Base-by-base conservation (phyloP, 2,329 filamentous ascomycete species). In the Phaeophleospora eucalypticola region DNA sequence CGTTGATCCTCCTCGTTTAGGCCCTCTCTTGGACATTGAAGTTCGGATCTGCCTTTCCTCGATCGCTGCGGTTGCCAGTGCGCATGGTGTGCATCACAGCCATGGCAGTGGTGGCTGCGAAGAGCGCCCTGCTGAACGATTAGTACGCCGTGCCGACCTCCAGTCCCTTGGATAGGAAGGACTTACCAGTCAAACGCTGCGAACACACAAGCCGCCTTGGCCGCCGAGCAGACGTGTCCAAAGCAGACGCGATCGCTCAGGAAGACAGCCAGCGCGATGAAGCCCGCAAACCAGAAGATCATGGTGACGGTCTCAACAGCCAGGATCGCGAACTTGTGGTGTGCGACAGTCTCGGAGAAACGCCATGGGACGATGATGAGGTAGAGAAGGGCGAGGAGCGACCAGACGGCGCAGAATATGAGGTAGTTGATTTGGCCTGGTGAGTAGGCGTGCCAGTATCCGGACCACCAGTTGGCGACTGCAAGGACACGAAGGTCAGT, bases 251-350 rank as follows among this genome's bases (percentile, higher is more conserved):
- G 71, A 14, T 78, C 74, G 43, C 79, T 78, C 47, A 89, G 68
- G 45, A 75, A 74, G 16, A 82, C 83, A 0, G 85, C 88, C 9
- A 90, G 68, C 0, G 88, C 87, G 56, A 94, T 83, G 59, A 89
- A 86, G 4, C 88, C 89, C 0, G 85, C 83, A 63, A 96, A 93
- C 89, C 89, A 95, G 73, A 94, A 94, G 46, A 94, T 75, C 70
- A 85, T 83, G 8, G 87, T 93, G 18, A 93, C 56, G 38, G 73
- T 74, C 61, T 94, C 86, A 24, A 87, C 74, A 1, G 61, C 82
- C 15, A 90, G 72, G 14, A 89, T 79, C 36, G 76, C 80, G 41
- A 81, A 79, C 43, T 76, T 78, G 66, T 88, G 81, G 58, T 83
- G 82, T 9, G 81, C 59, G n/a, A 40, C 24, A 18, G 72, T 71